Percentiles rank a stretch among this genome's conserved stretches.
Evolutionary conservation across 495 filamentous ascomycete genomes (phyloP).

Genomic region (Opeltia flavorubescens): DNA sequence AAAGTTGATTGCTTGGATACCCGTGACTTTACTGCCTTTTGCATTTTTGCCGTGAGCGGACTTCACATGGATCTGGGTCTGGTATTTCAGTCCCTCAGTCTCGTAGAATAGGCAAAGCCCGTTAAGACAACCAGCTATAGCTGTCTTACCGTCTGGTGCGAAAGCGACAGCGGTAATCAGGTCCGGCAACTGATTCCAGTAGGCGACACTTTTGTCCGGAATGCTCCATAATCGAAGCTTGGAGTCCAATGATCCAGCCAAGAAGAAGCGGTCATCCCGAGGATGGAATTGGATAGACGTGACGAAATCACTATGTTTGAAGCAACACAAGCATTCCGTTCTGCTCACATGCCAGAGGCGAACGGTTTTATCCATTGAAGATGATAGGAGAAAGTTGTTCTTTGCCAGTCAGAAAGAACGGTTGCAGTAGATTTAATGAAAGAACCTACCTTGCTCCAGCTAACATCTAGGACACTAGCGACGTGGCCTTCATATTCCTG

Average conservation of each 20-base stretch:
- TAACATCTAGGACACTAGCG: conserved; percentile 77
- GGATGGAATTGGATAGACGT: conserved; percentile 93
- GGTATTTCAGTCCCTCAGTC: conserved; percentile 77
- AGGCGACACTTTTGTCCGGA: conserved; percentile 89
- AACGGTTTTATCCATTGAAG: conserved; percentile 97
- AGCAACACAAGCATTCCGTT: conserved; percentile 79
- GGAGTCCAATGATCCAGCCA: conserved; percentile 88
- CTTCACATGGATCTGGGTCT: conserved; percentile 75
- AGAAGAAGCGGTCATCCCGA: conserved; percentile 87
- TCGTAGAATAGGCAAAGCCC: conserved; percentile 88
- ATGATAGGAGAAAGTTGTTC: conserved; percentile 94
- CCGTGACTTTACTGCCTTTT: conserved; percentile 94
- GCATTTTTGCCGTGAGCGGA: conserved; percentile 85
- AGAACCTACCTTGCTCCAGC: conserved; percentile 85
- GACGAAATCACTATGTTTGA: conserved; percentile 94
- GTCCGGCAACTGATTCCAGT: conserved; percentile 66
- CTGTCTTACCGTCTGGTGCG: conserved; percentile 77
- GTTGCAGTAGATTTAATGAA: too few species aligned
- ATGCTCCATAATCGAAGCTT: conserved; percentile 93
- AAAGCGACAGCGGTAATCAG: conserved; percentile 91
- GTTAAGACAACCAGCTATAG: conserved; percentile 78
- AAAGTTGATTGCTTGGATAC: conserved; percentile 63
- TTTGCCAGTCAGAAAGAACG: conserved; percentile 19
- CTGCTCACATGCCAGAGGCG: conserved; percentile 85
- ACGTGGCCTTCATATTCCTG: conserved; percentile 76